Evolutionary conservation across 2,329 filamentous ascomycete genomes (phyloP), one percentile per base, ranked within the genome.

Genomic region (Calonectria pteridis): DNA sequence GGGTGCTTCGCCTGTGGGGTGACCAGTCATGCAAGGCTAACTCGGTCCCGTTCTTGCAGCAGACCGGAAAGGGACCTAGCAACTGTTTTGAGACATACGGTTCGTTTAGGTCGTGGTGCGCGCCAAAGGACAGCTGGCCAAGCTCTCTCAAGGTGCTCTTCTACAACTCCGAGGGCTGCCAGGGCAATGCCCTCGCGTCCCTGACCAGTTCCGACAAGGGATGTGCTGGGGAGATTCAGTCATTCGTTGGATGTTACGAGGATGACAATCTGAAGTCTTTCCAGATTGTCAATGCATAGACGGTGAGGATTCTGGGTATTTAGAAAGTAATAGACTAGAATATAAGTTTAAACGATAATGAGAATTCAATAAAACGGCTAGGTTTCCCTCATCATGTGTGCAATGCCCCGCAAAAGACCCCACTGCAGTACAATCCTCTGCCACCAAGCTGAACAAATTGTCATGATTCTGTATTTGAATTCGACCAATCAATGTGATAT

Each of bases 1-100:
- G 66, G 66, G 58, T 59, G 53, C 53, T 68, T 11, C 53, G 53
- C n/a, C 66, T 68, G 18, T 68, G 51, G 37, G 51, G 51, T 3
- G 66, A 59, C 5, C 53, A 68, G 23, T 31, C 43, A 10, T 68
- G 66, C 53, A 49, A 31, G 20, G 40, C 40, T 11, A 50, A 35
- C n/a, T 37, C 66, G 13, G 5, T 31, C 2, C 53, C 66, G 13
- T 62, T 50, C n/a, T 6, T 59, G 66, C 37, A 62, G 20, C 40
- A 68, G n/a, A 13, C 7, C 23, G 66, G 66, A 28, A 33, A 35
- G 1, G 66, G 66, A 23, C 40, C 66, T 14, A 68, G 66, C 37
- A 35, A 33, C 4, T 68, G 66, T 7, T 26, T 35, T 1, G 51
- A 68, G 66, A 68, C 66, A 20, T 68, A 59, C 4, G 66, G 66